These are phyloP conservation scores for Dalbergia cochinchinensis DNA, from an alignment of 306 rosid genomes.

Conservation along the genomic window DNA sequence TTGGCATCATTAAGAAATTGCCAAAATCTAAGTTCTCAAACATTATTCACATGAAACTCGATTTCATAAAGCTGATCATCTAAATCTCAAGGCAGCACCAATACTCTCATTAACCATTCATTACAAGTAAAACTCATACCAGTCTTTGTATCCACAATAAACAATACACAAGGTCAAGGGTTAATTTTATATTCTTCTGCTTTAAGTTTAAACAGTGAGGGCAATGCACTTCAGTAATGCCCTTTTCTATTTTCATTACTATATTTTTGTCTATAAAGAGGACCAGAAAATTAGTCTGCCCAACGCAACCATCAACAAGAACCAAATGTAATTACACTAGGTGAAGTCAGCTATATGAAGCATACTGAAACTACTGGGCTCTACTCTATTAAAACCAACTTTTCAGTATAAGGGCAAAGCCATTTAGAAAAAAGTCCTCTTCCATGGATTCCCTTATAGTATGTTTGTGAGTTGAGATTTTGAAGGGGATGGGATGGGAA, in stretches of 20 bases:
- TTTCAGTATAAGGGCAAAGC: neutral
- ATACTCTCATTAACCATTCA: neutral
- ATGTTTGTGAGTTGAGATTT: too few species aligned
- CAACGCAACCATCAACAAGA: neutral
- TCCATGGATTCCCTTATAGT: neutral
- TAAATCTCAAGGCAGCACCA: constrained; percentile 18
- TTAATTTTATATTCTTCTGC: neutral
- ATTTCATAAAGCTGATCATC: neutral
- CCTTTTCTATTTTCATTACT: neutral
- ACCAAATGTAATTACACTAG: neutral
- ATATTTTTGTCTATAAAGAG: neutral
- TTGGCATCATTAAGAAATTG: neutral
- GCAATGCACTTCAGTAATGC: neutral
- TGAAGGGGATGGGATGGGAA: too few species aligned
- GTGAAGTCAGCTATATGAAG: neutral
- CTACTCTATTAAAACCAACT: constrained; percentile 2
- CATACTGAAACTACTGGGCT: neutral
- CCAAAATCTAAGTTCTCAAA: neutral
- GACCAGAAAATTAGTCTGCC: constrained; percentile 3
- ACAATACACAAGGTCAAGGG: neutral
- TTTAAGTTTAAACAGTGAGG: neutral
- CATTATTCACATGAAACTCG: neutral
- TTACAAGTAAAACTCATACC: neutral
- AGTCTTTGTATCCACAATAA: neutral
- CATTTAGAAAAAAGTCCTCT: constrained; percentile 9